Evolutionary conservation across 441 rosid genomes (phyloP).

Genomic region (Erodium texanum): DNA sequence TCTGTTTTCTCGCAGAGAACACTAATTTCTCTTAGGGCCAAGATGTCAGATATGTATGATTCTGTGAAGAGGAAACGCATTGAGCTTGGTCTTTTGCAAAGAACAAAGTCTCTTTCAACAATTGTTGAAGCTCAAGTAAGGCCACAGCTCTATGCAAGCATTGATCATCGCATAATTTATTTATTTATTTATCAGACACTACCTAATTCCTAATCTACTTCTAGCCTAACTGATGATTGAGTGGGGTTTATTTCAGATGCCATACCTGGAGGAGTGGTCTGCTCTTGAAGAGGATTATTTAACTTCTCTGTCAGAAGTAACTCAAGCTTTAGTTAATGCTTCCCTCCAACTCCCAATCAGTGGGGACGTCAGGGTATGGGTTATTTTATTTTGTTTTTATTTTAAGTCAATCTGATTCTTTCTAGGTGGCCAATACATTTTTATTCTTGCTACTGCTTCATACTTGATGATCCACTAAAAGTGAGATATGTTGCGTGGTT

Average conservation of each 20-base stretch:
- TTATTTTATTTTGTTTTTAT: background rate
- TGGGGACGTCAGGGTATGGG: constrained; percentile 42
- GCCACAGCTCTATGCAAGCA: background rate
- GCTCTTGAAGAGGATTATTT: constrained; percentile 46
- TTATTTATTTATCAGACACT: no score
- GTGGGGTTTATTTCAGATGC: constrained; percentile 38
- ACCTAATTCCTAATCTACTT: no score
- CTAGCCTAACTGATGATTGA: background rate
- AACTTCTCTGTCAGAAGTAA: constrained; percentile 42
- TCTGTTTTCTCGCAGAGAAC: constrained; percentile 36
- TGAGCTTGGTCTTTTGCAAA: constrained; percentile 37
- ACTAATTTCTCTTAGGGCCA: constrained; percentile 43
- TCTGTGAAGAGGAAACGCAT: constrained; percentile 49
- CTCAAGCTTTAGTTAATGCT: constrained; percentile 48
- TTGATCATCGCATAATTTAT: no score
- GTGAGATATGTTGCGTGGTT: constrained; percentile 1
- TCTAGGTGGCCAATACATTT: background rate
- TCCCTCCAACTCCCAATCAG: constrained; percentile 51
- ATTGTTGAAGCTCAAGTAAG: constrained; percentile 65
- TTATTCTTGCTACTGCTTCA: background rate
- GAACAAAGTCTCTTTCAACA: constrained; percentile 30
- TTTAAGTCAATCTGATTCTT: background rate
- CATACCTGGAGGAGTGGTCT: constrained; percentile 61
- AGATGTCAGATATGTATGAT: constrained; percentile 43
- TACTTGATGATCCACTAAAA: background rate